Evolutionary conservation across 768 basidiomycete species (phyloP).

Genomic region (Xerocomellus amylosporus): DNA sequence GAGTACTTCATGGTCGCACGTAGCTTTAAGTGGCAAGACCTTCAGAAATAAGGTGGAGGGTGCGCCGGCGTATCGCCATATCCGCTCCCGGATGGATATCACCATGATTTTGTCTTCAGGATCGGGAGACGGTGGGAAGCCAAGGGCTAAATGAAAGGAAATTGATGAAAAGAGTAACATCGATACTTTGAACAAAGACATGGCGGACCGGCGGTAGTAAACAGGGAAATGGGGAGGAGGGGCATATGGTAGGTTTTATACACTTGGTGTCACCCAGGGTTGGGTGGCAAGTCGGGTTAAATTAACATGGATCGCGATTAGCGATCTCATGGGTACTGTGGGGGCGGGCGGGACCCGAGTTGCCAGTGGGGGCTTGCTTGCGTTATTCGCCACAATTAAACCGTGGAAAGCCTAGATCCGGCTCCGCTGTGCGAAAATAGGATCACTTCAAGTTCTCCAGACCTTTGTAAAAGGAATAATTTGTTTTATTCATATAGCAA

Average conservation of each 20-base stretch:
- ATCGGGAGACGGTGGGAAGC: background rate
- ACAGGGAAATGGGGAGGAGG: background rate
- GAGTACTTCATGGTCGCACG: background rate
- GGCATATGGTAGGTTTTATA: too few relatives aligned
- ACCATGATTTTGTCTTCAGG: conserved; percentile 5
- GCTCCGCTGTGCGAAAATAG: too few relatives aligned
- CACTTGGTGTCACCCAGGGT: background rate
- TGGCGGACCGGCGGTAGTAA: background rate
- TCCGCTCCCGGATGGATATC: background rate
- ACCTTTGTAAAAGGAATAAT: too few relatives aligned
- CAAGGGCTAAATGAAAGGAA: conserved; percentile 4
- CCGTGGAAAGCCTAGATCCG: too few relatives aligned
- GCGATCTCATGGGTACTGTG: too few relatives aligned
- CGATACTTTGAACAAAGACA: conserved; percentile 9
- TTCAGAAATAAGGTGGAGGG: background rate
- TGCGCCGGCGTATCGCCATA: background rate
- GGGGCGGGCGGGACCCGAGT: too few relatives aligned
- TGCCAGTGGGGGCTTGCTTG: too few relatives aligned
- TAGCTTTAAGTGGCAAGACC: background rate
- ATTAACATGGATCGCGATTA: background rate
- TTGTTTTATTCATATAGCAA: too few relatives aligned
- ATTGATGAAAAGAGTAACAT: conserved; percentile 7
- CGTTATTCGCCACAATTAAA: too few relatives aligned
- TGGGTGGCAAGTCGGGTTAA: background rate
- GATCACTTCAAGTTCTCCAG: too few relatives aligned